phyloP scores from a whole-genome alignment of 148 eudicot species.

The Rhododendron vialii region DNA sequence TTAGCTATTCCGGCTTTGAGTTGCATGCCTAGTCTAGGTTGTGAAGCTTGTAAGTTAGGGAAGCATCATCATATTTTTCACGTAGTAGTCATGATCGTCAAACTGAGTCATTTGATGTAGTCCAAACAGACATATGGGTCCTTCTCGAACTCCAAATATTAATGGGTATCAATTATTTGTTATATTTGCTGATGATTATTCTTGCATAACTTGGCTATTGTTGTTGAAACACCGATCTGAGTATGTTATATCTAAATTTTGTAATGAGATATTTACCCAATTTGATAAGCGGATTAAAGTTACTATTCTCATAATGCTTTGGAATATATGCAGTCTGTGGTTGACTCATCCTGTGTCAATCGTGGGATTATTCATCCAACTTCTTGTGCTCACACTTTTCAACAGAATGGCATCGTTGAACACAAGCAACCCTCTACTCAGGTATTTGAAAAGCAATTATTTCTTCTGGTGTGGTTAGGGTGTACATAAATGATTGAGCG shows the following conservation, averaged over 20 bases:
- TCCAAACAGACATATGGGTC: background rate
- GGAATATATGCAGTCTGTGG: background rate
- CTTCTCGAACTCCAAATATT: background rate
- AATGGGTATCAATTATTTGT: background rate
- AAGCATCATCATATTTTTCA: background rate
- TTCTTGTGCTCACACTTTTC: background rate
- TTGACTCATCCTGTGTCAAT: background rate
- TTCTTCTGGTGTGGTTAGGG: background rate
- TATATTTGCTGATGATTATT: background rate
- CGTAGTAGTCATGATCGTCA: background rate
- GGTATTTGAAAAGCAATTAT: background rate
- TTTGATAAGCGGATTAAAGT: background rate
- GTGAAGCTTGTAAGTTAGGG: background rate
- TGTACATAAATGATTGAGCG: background rate
- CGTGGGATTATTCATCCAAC: background rate
- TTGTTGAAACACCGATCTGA: background rate
- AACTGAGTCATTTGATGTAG: background rate
- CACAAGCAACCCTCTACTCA: background rate
- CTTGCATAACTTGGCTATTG: background rate
- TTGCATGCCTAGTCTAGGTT: background rate
- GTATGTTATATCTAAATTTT: background rate
- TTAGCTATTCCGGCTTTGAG: background rate
- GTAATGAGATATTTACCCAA: background rate
- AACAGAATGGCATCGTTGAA: background rate
- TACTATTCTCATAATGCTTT: background rate